A percentile compares a stretch with the other conserved stretches of the same genome.
These are phyloP conservation scores for Pseudomonodictys pantanalensis DNA, from an alignment of 495 filamentous ascomycete species.

Conservation along the genomic window DNA sequence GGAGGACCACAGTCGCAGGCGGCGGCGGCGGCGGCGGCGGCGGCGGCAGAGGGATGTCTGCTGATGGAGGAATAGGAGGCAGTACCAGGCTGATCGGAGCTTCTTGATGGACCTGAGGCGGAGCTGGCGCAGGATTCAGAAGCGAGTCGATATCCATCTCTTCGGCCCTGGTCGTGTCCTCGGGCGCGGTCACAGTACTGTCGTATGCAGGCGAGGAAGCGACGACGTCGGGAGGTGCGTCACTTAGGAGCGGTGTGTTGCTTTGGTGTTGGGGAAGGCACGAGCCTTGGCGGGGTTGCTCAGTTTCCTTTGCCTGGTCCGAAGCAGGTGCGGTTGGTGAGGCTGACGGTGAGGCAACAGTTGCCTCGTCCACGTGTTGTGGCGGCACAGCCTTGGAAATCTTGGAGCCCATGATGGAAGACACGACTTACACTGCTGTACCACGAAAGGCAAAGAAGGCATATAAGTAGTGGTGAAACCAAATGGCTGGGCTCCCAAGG, in stretches of 20 bases:
- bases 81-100: background rate
- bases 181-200: background rate
- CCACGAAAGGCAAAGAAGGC: background rate
- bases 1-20: background rate
- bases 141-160: conserved; percentile 3
- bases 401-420: conserved; percentile 12
- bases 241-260: background rate
- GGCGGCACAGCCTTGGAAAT: conserved; percentile 16
- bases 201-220: background rate
- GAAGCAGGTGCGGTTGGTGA: background rate
- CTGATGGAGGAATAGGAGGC: background rate
- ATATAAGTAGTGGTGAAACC: background rate
- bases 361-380: background rate
- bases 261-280: background rate
- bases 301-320: background rate
- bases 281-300: background rate
- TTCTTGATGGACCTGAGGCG: background rate
- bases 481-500: background rate
- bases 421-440: background rate
- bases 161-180: background rate
- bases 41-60: background rate
- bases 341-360: too few relatives aligned
- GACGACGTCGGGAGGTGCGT: background rate
- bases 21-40: background rate
- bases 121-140: background rate